These are phyloP conservation scores for Fragosphaeria purpurea DNA, from an alignment of 2,329 filamentous ascomycete species.

Conservation along the genomic window DNA sequence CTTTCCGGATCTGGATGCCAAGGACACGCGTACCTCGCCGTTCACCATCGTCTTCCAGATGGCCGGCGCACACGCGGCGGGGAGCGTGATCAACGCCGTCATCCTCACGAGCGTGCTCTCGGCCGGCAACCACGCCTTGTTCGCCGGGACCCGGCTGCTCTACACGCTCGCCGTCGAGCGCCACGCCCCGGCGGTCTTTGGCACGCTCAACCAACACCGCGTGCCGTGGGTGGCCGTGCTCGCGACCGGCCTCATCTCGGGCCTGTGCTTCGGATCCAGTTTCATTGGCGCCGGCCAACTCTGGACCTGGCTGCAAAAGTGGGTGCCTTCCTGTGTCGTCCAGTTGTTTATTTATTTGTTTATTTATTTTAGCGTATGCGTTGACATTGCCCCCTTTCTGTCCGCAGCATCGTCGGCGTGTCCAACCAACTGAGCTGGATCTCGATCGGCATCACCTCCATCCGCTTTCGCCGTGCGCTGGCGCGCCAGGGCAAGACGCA, in stretches of 20 bases:
- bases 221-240: slow-evolving; percentile 46
- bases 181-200: slow-evolving; percentile 47
- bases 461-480: slow-evolving; percentile 54
- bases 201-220: slow-evolving; percentile 34
- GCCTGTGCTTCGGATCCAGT: slow-evolving; percentile 53
- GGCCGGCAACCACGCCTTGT: slow-evolving; percentile 49
- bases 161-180: slow-evolving; percentile 45
- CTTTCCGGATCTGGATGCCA: slow-evolving; percentile 33
- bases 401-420: slow-evolving; percentile 47
- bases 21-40: slow-evolving; percentile 37
- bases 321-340: slow-evolving; percentile 15
- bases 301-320: slow-evolving; percentile 59
- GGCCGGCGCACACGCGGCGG: slow-evolving; percentile 43
- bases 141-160: slow-evolving; percentile 45
- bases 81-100: slow-evolving; percentile 50
- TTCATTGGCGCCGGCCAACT: slow-evolving; percentile 56
- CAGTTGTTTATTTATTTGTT: too few relatives aligned
- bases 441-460: slow-evolving; percentile 51
- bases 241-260: slow-evolving; percentile 41
- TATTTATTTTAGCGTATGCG: too few relatives aligned
- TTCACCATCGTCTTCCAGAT: slow-evolving; percentile 56
- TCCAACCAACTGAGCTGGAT: slow-evolving; percentile 60
- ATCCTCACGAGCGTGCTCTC: slow-evolving; percentile 48
- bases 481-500: slow-evolving; percentile 49
- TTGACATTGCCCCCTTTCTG: not conserved